Conservation (phyloP, 306 rosid genomes). For the Trifolium fragiferum region DNA sequence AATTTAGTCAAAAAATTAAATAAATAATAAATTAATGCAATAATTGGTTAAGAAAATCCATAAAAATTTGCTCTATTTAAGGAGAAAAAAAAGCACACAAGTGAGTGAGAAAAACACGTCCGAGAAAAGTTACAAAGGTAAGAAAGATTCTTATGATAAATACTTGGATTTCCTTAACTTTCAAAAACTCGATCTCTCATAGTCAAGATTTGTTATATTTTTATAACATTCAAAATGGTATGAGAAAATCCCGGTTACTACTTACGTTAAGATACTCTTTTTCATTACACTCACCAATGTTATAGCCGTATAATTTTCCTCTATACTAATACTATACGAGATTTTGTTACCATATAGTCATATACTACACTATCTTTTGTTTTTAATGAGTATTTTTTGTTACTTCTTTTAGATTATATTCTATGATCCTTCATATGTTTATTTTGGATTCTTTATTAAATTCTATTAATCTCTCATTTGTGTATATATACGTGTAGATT, state of each 20-base stretch:
- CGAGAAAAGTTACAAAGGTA: conserved; percentile 44
- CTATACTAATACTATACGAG: conserved; percentile 9
- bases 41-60: conserved; percentile 31
- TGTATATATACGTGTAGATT: not conserved
- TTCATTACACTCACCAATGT: conserved; percentile 32
- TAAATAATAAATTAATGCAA: conserved; percentile 31
- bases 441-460: conserved; percentile 34
- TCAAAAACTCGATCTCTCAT: conserved; percentile 26
- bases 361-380: conserved; percentile 37
- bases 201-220: conserved; percentile 25
- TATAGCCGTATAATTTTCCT: conserved; percentile 18
- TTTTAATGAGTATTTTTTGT: conserved; percentile 45
- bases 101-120: conserved; percentile 44
- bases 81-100: conserved; percentile 24
- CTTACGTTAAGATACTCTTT: conserved; percentile 38
- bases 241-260: conserved; percentile 56
- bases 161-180: conserved; percentile 57
- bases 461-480: conserved; percentile 15
- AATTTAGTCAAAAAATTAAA: no score
- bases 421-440: conserved; percentile 42
- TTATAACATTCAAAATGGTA: conserved; percentile 44
- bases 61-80: conserved; percentile 13
- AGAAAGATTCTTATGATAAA: conserved; percentile 59
- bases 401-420: conserved; percentile 50
- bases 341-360: conserved; percentile 50